phyloP scores from a whole-genome alignment of 805 yeast genomes.

The Starmera quercuum region DNA sequence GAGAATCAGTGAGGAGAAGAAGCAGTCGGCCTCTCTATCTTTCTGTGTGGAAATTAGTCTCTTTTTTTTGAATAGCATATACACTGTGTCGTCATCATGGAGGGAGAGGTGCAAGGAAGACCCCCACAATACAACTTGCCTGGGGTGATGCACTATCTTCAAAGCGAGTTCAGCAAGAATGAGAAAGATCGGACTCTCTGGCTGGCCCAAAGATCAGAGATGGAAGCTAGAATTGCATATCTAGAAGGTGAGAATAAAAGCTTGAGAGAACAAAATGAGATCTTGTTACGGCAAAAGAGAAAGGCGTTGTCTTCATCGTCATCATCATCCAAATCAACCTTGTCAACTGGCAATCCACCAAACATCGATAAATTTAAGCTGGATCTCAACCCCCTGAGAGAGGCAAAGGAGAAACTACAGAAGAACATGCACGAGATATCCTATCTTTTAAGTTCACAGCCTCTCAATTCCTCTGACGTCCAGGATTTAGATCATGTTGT shows the following conservation, averaged over 20 bases:
- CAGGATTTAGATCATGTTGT: background rate
- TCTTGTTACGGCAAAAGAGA: background rate
- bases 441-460: background rate
- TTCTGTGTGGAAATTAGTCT: too few relatives aligned
- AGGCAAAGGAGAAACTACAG: background rate
- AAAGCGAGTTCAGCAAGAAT: constrained; percentile 47
- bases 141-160: constrained; percentile 53
- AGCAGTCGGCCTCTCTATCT: too few relatives aligned
- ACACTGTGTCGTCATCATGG: too few relatives aligned
- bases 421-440: background rate
- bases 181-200: constrained; percentile 50
- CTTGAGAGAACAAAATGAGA: background rate
- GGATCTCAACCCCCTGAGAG: constrained; percentile 1
- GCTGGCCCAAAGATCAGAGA: constrained; percentile 49
- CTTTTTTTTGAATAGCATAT: too few relatives aligned
- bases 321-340: too few relatives aligned
- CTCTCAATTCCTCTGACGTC: background rate
- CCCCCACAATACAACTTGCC: constrained; percentile 16
- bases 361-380: background rate
- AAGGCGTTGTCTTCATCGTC: too few relatives aligned
- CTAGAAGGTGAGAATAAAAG: constrained; percentile 40
- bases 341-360: background rate
- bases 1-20: too few relatives aligned
- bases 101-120: too few relatives aligned
- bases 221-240: constrained; percentile 41